phyloP scores from a whole-genome alignment of 139 green algal genomes.

The Chlamydomonas sp. region DNA sequence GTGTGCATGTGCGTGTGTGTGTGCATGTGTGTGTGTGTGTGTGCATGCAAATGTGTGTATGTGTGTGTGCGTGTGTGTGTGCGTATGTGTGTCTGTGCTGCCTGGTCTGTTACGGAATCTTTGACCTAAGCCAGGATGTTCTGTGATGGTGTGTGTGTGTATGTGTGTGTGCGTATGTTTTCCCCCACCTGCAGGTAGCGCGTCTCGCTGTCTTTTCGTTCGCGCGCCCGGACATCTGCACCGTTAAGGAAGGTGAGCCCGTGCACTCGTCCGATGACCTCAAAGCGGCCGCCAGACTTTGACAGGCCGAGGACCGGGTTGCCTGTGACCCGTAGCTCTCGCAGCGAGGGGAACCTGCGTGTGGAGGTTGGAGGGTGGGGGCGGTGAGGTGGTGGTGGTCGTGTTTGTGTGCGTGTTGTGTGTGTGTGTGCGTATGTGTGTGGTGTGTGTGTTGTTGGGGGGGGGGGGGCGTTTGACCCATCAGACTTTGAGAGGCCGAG shows the following conservation, averaged over 20 bases:
- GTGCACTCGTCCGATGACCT: constrained; percentile 60
- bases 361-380: no score
- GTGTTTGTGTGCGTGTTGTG: no score
- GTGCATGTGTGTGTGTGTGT: neutral
- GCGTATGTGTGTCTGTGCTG: neutral
- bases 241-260: constrained; percentile 63
- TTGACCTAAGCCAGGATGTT: constrained; percentile 24
- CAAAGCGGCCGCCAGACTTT: constrained; percentile 40
- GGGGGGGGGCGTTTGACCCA: no score
- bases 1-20: neutral
- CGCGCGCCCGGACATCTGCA: constrained; percentile 45
- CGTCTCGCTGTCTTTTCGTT: constrained; percentile 70
- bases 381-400: no score
- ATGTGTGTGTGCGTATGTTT: neutral
- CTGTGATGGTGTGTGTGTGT: neutral
- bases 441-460: no score
- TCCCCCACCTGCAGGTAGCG: constrained; percentile 54
- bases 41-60: no score
- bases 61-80: neutral
- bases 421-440: no score
- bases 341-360: constrained; percentile 49
- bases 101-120: constrained; percentile 12
- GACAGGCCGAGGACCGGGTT: constrained; percentile 57
- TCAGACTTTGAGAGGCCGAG: no score
- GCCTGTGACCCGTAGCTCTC: constrained; percentile 57